Base-by-base conservation (phyloP, 306 rosid species). In the Trifolium fragiferum region DNA sequence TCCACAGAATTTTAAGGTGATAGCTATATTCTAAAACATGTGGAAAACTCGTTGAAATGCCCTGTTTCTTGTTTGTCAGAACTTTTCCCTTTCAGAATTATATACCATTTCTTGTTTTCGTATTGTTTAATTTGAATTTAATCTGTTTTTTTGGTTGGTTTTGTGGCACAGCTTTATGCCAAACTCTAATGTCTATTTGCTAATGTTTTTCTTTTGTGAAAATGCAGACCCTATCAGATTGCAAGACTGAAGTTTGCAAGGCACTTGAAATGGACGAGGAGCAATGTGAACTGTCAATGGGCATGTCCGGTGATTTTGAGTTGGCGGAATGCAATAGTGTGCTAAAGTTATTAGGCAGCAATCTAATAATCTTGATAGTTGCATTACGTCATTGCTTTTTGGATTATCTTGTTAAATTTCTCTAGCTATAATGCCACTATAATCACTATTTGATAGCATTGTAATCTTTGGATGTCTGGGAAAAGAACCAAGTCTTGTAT, bases 251-350 rank as follows among this genome's bases (percentile, higher is more conserved):
- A 80, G 95, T 92, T 72, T 94, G 97, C 85, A 81, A 90, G 81
- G 86, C 88, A 66, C 96, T 94, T 59, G 95, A 82, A 79, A 82
- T 90, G 62, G 61, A 82, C 6, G 97, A 88, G 78, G 99, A 88
- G 73, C 88, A 83, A 41, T 94, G 97, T 47, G 97, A 92, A 78
- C 89, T 94, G 70, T 94, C 97, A 58, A 94, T 92, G 96, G 99
- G 99, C 82, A 92, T 94, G 99, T 94, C 97, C 10, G 82, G 88
- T 16, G 97, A 94, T 79, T 94, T 92, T 76, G 96, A 94, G 78
- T 84, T 72, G 80, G 99, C 99, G 78, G 99, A 92, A 85, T 87
- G 92, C 38, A 72, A 19, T 32, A 60, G 30, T 57, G 13, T 73
- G 20, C 71, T 44, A 38, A 54, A 58, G 54, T 73, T 40, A 49